These are phyloP conservation scores for Microascus cirrosus DNA, from an alignment of 2,329 filamentous ascomycete species.

Conservation along the genomic window DNA sequence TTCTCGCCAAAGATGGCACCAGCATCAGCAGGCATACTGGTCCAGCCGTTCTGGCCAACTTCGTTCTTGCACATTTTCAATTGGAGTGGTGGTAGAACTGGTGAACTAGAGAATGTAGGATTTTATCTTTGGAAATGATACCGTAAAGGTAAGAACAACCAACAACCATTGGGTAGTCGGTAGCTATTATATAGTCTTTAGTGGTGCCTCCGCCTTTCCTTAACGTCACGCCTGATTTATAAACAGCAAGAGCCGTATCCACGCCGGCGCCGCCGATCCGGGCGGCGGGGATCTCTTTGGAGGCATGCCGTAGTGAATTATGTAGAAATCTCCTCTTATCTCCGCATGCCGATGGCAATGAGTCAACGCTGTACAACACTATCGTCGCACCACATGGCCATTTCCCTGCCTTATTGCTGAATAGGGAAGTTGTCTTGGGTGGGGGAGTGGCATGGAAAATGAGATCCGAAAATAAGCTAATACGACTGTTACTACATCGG, in stretches of 20 bases:
- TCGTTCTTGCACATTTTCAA: conserved; percentile 9
- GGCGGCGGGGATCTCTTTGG: background rate
- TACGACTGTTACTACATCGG: background rate
- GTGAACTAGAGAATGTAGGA: background rate
- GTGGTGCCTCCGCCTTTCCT: background rate
- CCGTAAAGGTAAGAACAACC: background rate
- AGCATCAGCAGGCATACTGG: conserved; percentile 28
- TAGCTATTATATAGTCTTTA: background rate
- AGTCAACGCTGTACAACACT: background rate
- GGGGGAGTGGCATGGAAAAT: background rate
- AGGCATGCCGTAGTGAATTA: background rate
- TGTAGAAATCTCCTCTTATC: background rate
- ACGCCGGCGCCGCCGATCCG: background rate
- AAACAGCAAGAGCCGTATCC: background rate
- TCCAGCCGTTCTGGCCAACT: conserved; percentile 28
- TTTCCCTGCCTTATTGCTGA: background rate
- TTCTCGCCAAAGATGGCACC: conserved; percentile 23
- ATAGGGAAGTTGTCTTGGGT: background rate
- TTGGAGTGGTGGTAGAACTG: background rate
- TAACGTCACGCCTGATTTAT: background rate
- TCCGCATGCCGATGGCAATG: background rate
- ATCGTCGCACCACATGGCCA: background rate
- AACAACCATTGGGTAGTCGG: background rate
- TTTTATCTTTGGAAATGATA: background rate
- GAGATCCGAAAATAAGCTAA: background rate